Evolutionary conservation across 2,329 filamentous ascomycete species (phyloP).

Genomic region (Atkinsonella texensis): DNA sequence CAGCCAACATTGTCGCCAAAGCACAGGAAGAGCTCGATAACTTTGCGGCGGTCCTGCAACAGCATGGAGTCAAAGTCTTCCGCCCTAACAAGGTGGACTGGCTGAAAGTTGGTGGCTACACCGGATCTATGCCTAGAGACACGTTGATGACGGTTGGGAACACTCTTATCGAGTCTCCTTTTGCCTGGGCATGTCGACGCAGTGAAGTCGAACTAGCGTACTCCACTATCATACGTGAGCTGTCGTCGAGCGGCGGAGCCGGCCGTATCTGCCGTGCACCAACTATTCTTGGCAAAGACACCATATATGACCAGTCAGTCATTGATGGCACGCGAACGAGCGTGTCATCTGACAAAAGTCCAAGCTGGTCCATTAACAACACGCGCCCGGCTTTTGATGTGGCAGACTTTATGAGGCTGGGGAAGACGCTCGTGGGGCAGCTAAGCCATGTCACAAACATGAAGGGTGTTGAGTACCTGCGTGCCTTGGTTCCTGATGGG

Average conservation of each 20-base stretch:
- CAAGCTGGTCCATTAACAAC: slow-evolving; percentile 20
- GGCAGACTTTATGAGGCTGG: slow-evolving; percentile 23
- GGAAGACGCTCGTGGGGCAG: slow-evolving; percentile 19
- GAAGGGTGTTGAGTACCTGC: slow-evolving; percentile 19
- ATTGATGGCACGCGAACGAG: not conserved
- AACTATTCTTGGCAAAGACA: slow-evolving; percentile 9
- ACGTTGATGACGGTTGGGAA: slow-evolving; percentile 19
- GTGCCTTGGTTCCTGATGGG: slow-evolving; percentile 12
- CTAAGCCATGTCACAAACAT: slow-evolving; percentile 21
- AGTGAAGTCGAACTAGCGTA: slow-evolving; percentile 13
- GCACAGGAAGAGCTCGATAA: slow-evolving; percentile 14
- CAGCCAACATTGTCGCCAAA: slow-evolving; percentile 11
- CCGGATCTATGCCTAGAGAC: slow-evolving; percentile 22
- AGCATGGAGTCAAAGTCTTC: slow-evolving; percentile 13
- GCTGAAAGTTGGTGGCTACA: slow-evolving; percentile 17
- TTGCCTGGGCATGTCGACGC: slow-evolving; percentile 16
- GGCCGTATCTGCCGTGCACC: slow-evolving; percentile 8
- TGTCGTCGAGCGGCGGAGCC: too few relatives aligned
- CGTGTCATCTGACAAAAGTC: not conserved
- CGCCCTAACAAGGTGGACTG: slow-evolving; percentile 12
- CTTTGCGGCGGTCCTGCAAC: slow-evolving; percentile 11
- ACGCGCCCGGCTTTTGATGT: slow-evolving; percentile 20
- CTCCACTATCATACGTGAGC: not conserved
- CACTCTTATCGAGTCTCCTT: slow-evolving; percentile 19
- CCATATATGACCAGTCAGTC: slow-evolving; percentile 11